Base-by-base conservation (phyloP, 2,329 filamentous ascomycete species). In the Phialocephala subalpina region DNA sequence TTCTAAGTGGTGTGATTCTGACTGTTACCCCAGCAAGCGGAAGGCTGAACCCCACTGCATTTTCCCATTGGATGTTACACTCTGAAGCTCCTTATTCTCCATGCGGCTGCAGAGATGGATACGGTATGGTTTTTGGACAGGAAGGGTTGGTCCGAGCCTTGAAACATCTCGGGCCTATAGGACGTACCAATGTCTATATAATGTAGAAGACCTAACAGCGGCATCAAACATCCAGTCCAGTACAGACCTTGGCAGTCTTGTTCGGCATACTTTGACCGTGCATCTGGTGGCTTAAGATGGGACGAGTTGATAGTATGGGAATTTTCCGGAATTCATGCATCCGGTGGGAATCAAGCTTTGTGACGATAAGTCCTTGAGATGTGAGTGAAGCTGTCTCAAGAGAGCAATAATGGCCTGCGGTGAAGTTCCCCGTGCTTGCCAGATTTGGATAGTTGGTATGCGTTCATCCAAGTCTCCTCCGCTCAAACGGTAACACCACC, bases 351-450 rank as follows among this genome's bases (percentile, higher is more conserved):
- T 29, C 49, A 53, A 53, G 49, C 49, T 53, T 53, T 53, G 49
- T 53, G 49, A 53, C 49, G 49, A 53, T 53, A 53, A 18, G 49
- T 53, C 49, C 49, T 33, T 53, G 49, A 29, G 22, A 52, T 29
- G 25, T 7, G 47, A 52, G 20, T 52, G 47, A 53, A 8, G 49
- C 12, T 53, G 49, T 27, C 45, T 53, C 49, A 53, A 33, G 49
- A 29, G 14, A 53, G 49, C 12, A 18, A 49, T 9, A 33, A 27
- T 33, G 49, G 49, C 25, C 25, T 53, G 49, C n/a, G n/a, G n/a
- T 53, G 25, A 33, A 14, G 49, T 12, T 14, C 25, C 25, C 12
- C 6, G 12, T 14, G 49, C 25, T 2, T 42, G 38, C 12, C 18
- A 14, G 45, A 49, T 11, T 49, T 49, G 20, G 45, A 11, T 12